phyloP scores from a whole-genome alignment of 768 basidiomycete genomes.

The Leccinum aurantiacum region DNA sequence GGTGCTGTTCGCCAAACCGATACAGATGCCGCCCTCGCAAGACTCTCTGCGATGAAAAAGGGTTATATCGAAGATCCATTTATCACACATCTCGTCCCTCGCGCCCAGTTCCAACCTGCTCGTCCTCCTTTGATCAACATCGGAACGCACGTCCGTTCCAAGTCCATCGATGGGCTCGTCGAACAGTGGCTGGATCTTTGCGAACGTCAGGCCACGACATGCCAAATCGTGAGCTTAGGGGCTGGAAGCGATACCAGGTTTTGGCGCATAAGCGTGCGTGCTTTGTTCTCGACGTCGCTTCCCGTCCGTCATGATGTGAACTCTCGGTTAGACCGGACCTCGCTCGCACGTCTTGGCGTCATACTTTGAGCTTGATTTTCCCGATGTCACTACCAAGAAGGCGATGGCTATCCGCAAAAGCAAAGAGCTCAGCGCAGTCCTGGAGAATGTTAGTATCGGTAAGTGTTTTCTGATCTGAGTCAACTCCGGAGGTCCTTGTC shows the following conservation, averaged over 20 bases:
- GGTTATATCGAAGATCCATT: constrained; percentile 82
- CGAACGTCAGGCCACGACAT: constrained; percentile 42
- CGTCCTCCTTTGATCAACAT: constrained; percentile 92
- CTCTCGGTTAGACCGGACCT: constrained; percentile 52
- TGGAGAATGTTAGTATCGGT: constrained; percentile 20
- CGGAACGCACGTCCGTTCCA: constrained; percentile 85
- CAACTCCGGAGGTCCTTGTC: background rate
- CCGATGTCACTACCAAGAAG: constrained; percentile 82
- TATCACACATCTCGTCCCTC: constrained; percentile 63
- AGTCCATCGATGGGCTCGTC: constrained; percentile 77
- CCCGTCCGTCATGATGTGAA: constrained; percentile 15
- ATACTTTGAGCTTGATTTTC: constrained; percentile 92
- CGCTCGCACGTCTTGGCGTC: constrained; percentile 46
- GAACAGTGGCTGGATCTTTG: constrained; percentile 58
- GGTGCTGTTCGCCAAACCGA: constrained; percentile 75
- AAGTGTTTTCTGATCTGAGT: constrained; percentile 1
- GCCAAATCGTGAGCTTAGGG: constrained; percentile 92
- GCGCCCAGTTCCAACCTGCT: constrained; percentile 55
- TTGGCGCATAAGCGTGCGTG: constrained; percentile 82
- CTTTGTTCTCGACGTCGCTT: background rate
- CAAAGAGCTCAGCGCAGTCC: constrained; percentile 34
- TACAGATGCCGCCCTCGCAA: constrained; percentile 78
- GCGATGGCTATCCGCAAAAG: constrained; percentile 75
- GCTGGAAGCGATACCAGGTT: constrained; percentile 96
- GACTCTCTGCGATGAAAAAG: constrained; percentile 79